Evolutionary conservation across 257 asterid genomes (phyloP).

Genomic region (Nicotiana obtusifolia): DNA sequence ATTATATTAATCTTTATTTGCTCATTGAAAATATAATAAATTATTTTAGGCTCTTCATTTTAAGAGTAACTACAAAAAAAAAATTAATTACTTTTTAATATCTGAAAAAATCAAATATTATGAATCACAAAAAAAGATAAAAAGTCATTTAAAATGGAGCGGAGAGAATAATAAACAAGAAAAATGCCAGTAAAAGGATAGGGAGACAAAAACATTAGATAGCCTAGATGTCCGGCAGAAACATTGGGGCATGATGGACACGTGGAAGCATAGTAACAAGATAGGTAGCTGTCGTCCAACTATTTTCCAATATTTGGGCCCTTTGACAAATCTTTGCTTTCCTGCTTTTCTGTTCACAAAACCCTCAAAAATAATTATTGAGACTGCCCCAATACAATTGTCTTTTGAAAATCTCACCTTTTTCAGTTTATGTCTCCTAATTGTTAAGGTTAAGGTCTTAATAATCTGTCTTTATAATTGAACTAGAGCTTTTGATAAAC

Average conservation of each 20-base stretch:
- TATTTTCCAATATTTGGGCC: background rate
- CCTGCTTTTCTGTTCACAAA: background rate
- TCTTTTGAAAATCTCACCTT: background rate
- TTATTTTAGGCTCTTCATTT: fast-evolving
- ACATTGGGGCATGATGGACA: conserved; percentile 10
- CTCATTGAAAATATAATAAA: too few species aligned
- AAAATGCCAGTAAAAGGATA: background rate
- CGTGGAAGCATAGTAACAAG: background rate
- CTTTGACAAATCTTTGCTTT: conserved; percentile 13
- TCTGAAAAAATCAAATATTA: too few species aligned
- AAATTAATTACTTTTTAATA: too few species aligned
- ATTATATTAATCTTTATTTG: too few species aligned
- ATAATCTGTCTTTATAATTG: background rate
- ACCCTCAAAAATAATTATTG: background rate
- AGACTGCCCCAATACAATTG: background rate
- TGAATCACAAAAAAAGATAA: too few species aligned
- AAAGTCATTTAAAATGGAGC: too few species aligned
- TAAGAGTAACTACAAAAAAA: fast-evolving
- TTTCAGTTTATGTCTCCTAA: background rate
- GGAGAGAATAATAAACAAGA: too few species aligned
- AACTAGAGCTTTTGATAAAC: too few species aligned
- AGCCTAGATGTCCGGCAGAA: conserved; percentile 18
- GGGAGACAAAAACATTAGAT: background rate
- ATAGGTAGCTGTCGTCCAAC: conserved; percentile 8
- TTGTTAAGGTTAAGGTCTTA: background rate